phyloP scores from a whole-genome alignment of 2,329 filamentous ascomycete genomes.

The Sarocladium brachiariae region DNA sequence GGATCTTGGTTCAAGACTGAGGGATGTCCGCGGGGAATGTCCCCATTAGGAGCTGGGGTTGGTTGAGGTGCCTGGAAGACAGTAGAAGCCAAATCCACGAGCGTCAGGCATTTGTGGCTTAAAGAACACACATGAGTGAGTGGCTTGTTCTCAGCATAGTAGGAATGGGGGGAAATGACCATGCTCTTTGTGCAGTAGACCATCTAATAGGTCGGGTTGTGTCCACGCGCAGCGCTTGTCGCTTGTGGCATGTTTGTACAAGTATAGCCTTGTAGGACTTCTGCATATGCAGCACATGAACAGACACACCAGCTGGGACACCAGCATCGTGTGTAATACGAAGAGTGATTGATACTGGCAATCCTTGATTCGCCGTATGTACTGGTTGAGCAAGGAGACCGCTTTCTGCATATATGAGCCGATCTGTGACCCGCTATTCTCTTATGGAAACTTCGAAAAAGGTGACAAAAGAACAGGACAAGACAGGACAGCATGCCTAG shows the following conservation, averaged over 20 bases:
- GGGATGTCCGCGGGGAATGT: conserved; percentile 6
- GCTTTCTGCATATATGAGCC: conserved; percentile 8
- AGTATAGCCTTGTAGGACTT: neutral
- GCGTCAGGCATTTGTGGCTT: neutral
- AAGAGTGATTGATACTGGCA: neutral
- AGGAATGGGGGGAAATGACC: no score
- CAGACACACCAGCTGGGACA: neutral
- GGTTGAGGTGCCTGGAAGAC: neutral
- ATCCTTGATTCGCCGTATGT: neutral
- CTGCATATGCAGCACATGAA: neutral
- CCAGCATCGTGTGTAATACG: neutral
- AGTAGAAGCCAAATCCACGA: neutral
- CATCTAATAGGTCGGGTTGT: neutral
- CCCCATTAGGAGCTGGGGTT: neutral
- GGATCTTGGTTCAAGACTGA: neutral
- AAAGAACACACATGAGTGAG: no score
- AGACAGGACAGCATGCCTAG: neutral
- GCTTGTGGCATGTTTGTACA: conserved; percentile 1
- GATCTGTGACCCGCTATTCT: neutral
- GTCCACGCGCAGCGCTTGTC: neutral
- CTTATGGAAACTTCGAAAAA: no score
- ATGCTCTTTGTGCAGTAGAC: neutral
- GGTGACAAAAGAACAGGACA: no score
- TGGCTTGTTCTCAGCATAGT: no score
- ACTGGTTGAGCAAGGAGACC: neutral